Conservation (phyloP, 2,329 filamentous ascomycete genomes). For the Pestalotiopsis sp. region DNA sequence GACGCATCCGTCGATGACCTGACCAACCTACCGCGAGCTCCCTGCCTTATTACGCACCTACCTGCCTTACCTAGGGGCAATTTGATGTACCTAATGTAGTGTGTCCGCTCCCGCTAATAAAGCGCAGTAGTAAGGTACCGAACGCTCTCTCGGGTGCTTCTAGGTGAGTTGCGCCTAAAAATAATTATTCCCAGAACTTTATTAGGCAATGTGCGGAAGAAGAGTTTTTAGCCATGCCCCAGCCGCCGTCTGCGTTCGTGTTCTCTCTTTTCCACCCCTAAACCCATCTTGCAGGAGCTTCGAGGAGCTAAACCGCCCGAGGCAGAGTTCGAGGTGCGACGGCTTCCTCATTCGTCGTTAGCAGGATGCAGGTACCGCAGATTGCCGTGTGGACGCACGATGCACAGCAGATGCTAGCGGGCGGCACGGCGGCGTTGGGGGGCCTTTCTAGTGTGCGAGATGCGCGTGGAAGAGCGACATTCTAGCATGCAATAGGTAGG, state of each 20-base stretch:
- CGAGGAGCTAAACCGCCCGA: not conserved
- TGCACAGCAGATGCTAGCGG: constrained; percentile 10
- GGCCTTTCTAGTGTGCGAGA: not conserved
- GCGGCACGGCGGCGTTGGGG: not conserved
- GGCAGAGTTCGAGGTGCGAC: not conserved
- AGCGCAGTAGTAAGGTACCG: not conserved
- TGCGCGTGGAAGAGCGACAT: no score
- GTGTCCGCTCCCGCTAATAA: not conserved
- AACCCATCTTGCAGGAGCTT: not conserved
- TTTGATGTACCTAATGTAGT: not conserved
- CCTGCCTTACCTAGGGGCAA: not conserved
- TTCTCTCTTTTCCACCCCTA: not conserved
- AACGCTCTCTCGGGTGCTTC: not conserved
- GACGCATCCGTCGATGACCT: not conserved
- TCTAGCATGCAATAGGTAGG: not conserved
- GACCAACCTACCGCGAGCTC: not conserved
- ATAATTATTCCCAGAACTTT: not conserved
- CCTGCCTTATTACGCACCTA: not conserved
- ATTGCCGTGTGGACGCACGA: not conserved
- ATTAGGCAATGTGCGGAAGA: not conserved
- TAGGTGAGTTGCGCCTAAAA: not conserved
- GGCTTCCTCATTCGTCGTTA: not conserved
- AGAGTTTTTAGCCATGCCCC: not conserved
- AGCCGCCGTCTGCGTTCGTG: not conserved
- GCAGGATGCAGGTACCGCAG: constrained; percentile 5